Evolutionary conservation across 176 grass and related monocot species (phyloP).

Genomic region (Areca catechu): DNA sequence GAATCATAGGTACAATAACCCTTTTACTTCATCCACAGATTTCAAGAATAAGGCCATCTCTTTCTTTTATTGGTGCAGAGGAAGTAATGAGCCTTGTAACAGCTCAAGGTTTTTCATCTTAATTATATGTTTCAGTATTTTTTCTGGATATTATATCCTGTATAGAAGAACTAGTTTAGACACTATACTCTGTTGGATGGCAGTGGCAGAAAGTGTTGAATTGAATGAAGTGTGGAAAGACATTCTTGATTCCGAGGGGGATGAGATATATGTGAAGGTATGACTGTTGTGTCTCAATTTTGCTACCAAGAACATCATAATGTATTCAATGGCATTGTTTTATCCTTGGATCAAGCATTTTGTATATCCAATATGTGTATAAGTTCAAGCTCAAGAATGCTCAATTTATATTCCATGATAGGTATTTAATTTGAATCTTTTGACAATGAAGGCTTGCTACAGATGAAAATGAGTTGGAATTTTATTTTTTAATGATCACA

Average conservation of each 20-base stretch:
- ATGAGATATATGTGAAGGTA: constrained; percentile 99
- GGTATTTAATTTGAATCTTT: too few species aligned
- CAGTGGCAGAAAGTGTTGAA: constrained; percentile 78
- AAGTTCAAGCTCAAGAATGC: too few species aligned
- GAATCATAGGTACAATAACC: not conserved
- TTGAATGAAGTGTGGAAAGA: constrained; percentile 96
- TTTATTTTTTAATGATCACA: too few species aligned
- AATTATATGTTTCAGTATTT: constrained; percentile 11
- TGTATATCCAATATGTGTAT: too few species aligned
- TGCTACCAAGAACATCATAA: too few species aligned
- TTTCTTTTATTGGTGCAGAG: constrained; percentile 93
- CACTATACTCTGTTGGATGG: constrained; percentile 11
- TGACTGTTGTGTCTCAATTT: constrained; percentile 3
- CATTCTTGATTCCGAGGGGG: constrained; percentile 82
- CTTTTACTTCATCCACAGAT: constrained; percentile 43
- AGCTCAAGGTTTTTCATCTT: constrained; percentile 60
- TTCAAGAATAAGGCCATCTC: constrained; percentile 79
- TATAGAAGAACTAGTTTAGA: not conserved
- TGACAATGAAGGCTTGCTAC: too few species aligned
- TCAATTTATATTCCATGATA: too few species aligned
- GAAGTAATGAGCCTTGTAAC: constrained; percentile 97
- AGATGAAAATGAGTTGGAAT: too few species aligned
- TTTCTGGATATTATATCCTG: constrained; percentile 10
- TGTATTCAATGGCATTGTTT: too few species aligned
- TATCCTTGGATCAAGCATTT: too few species aligned